phyloP scores from a whole-genome alignment of 257 asterid genomes.

The Capsicum pubescens region DNA sequence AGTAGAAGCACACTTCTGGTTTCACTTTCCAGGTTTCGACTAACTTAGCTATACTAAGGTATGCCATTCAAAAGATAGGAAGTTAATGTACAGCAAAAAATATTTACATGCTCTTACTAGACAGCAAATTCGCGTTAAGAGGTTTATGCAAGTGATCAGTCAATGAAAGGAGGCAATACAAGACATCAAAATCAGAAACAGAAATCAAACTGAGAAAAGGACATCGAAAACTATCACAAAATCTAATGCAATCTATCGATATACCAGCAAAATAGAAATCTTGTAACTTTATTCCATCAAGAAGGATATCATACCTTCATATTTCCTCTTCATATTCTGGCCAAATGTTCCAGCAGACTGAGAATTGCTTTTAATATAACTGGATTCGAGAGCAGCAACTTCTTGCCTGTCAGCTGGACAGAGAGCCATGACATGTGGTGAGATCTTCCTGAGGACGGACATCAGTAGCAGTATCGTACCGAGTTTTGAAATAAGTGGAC shows the following conservation, averaged over 20 bases:
- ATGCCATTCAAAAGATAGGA: constrained; percentile 10
- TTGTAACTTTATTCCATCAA: not conserved
- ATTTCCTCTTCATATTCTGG: constrained; percentile 23
- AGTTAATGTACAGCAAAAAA: not conserved
- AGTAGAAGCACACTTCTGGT: not conserved
- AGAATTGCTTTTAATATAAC: not conserved
- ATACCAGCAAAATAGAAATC: not conserved
- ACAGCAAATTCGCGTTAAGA: not conserved
- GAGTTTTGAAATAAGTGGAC: constrained; percentile 13
- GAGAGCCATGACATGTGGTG: not conserved
- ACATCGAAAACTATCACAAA: not conserved
- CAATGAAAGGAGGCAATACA: not conserved
- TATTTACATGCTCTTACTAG: not conserved
- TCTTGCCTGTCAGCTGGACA: constrained; percentile 3
- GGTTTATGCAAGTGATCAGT: not conserved
- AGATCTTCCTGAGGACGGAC: not conserved
- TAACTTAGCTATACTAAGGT: not conserved
- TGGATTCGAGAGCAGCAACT: not conserved
- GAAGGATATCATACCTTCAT: constrained; percentile 25
- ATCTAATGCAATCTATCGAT: not conserved
- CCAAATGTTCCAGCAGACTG: constrained; percentile 22
- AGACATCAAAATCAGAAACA: not conserved
- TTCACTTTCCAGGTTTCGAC: not conserved
- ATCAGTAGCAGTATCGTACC: not conserved
- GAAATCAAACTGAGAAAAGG: not conserved